These are phyloP conservation scores for Saccharomyces pastorianus DNA, from an alignment of 1,139 yeast species.

Conservation along the genomic window DNA sequence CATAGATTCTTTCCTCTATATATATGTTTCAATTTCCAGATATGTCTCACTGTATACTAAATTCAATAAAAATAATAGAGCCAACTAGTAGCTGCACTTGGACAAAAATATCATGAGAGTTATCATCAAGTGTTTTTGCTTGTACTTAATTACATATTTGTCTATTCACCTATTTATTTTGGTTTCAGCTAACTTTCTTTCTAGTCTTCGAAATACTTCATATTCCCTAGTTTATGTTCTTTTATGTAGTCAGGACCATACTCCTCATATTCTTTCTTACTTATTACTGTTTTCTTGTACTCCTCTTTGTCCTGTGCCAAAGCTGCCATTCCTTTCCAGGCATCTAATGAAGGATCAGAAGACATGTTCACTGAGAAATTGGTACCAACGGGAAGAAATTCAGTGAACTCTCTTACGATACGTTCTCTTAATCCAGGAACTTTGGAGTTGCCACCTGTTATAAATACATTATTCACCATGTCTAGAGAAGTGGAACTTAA, in stretches of 20 bases:
- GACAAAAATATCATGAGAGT: background rate
- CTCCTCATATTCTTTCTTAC: constrained; percentile 73
- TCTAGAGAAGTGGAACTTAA: constrained; percentile 25
- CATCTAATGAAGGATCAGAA: constrained; percentile 59
- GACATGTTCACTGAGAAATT: constrained; percentile 59
- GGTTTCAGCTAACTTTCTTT: constrained; percentile 1
- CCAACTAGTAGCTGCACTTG: background rate
- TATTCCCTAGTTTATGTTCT: constrained; percentile 76
- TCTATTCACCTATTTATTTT: background rate
- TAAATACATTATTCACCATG: constrained; percentile 54
- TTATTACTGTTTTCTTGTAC: constrained; percentile 44
- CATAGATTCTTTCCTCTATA: background rate
- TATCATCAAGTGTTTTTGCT: background rate
- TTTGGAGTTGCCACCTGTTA: constrained; percentile 79
- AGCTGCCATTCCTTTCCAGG: constrained; percentile 92
- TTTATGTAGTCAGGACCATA: constrained; percentile 83
- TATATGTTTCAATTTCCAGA: background rate
- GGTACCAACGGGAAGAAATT: constrained; percentile 63
- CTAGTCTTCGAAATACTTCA: constrained; percentile 19
- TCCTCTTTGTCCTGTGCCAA: constrained; percentile 52
- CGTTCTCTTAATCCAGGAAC: constrained; percentile 63
- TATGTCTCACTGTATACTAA: background rate
- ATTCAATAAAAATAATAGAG: background rate
- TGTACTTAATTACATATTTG: background rate
- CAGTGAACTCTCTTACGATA: constrained; percentile 54